Evolutionary conservation across 495 filamentous ascomycete species (phyloP), one percentile per base, ranked within the genome.

Genomic region (Podospora fimiseda): DNA sequence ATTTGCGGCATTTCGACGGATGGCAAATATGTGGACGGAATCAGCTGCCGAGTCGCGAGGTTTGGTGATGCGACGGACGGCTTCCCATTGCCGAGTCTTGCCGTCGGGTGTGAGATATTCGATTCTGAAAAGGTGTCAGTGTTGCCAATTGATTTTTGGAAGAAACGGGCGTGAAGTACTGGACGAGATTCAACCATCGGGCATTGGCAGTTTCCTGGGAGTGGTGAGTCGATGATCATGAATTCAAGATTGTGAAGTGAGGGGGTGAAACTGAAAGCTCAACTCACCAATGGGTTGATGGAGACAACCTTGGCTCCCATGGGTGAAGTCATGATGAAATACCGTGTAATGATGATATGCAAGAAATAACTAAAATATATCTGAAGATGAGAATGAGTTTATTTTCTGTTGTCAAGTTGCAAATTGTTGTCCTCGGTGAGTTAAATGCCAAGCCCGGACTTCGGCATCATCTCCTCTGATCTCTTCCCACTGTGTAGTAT

Each of bases 1-100:
- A 40, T 47, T 43, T 15, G 22, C 8, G 14, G 11, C 64, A 41
- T 79, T 80, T 50, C 82, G 75, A 9, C 90, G 74, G 57, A 90
- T 80, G 4, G 85, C 82, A 36, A 88, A 75, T 58, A 92, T 90
- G 27, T 86, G 86, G 6, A 93, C 87, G 20, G 85, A 88, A 60
- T 91, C 88, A 38, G 89, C 81, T 36, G 72, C 71, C 37, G 80
- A 79, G 43, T 74, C 72, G 38, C 72, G 70, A 0, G 85, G 83
- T 1, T 83, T 80, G 14, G 81, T 85, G 62, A 74, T 74, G 14
- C 85, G 76, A 52, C 81, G 80, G 19, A 78, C 82, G 15, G 83
- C 85, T 63, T 88, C 85, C 85, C 85, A 88, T 2, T 77, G 83
- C 56, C 85, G 74, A 44, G 80, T 60, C 18, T 80, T 70, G 8